Percentiles rank a stretch among this genome's conserved stretches.
These are phyloP conservation scores for Nymphaea colorata DNA, from an alignment of 164 flowering plant species.

Conservation along the genomic window DNA sequence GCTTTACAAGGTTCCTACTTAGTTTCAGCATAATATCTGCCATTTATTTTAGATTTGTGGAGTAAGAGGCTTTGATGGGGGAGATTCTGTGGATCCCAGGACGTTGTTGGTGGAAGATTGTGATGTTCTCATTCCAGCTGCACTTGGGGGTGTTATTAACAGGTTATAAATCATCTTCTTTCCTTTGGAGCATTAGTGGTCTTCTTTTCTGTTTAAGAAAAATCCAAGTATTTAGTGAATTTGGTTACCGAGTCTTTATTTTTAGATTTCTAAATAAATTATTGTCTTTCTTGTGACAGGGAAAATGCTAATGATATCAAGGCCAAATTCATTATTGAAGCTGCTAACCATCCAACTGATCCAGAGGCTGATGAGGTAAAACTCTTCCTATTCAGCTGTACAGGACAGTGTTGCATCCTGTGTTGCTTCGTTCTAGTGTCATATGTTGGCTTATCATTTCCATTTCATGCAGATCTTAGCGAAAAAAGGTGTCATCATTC, in stretches of 20 bases:
- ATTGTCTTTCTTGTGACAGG: slow-evolving; percentile 17
- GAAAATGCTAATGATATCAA: slow-evolving; percentile 81
- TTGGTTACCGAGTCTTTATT: background rate
- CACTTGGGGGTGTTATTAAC: slow-evolving; percentile 93
- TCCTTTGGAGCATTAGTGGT: background rate
- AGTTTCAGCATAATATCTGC: too few species aligned
- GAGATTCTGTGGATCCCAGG: slow-evolving; percentile 43
- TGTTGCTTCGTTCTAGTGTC: too few species aligned
- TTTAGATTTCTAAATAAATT: background rate
- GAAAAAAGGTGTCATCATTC: slow-evolving; percentile 78
- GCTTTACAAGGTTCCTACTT: too few species aligned
- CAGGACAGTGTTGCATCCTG: too few species aligned
- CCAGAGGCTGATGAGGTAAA: slow-evolving; percentile 97
- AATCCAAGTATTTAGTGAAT: background rate
- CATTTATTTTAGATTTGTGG: slow-evolving; percentile 20
- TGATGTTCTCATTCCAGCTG: slow-evolving; percentile 89
- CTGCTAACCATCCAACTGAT: slow-evolving; percentile 96
- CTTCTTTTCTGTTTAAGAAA: background rate
- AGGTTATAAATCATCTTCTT: slow-evolving; percentile 24
- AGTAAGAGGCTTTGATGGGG: slow-evolving; percentile 73
- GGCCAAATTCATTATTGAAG: slow-evolving; percentile 89
- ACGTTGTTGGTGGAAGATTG: slow-evolving; percentile 78
- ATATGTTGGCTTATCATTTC: too few species aligned
- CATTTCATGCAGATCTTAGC: slow-evolving; percentile 41
- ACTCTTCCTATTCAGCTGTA: background rate